Evolutionary conservation across 1,284 basidiomycete genomes (phyloP).

Genomic region (Tilletia horrida): DNA sequence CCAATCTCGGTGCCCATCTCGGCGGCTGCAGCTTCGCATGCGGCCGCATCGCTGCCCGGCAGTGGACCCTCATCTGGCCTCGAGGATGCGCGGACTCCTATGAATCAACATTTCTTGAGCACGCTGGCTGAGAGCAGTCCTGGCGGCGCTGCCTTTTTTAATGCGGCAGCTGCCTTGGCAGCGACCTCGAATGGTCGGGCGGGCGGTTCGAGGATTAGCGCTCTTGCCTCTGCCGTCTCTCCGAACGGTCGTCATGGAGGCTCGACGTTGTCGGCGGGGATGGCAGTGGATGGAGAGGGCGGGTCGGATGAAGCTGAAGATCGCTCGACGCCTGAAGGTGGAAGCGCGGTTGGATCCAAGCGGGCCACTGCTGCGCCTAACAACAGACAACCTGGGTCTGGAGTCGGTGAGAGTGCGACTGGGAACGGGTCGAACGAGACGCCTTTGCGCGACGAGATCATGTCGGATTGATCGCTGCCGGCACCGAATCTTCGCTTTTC

Average conservation of each 20-base stretch:
- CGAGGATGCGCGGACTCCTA: slow-evolving; percentile 56
- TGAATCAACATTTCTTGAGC: slow-evolving; percentile 59
- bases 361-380: no score
- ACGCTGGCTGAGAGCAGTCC: slow-evolving; percentile 56
- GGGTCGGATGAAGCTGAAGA: not conserved
- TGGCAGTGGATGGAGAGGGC: not conserved
- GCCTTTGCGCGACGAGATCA: slow-evolving; percentile 4
- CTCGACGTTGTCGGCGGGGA: not conserved
- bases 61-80: slow-evolving; percentile 23
- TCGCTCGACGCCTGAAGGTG: not conserved
- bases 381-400: no score
- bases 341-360: not conserved
- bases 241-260: not conserved
- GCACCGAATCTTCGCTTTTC: no score
- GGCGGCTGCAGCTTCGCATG: slow-evolving; percentile 20
- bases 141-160: slow-evolving; percentile 3
- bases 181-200: not conserved
- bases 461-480: slow-evolving; percentile 3
- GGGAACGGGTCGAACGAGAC: no score
- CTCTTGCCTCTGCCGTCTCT: no score
- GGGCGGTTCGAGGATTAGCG: no score
- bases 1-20: slow-evolving; percentile 20
- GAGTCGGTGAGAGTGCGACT: no score
- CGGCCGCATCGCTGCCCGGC: slow-evolving; percentile 24
- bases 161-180: not conserved